Conservation (phyloP, 768 basidiomycete species). For the Mycena galopus region DNA sequence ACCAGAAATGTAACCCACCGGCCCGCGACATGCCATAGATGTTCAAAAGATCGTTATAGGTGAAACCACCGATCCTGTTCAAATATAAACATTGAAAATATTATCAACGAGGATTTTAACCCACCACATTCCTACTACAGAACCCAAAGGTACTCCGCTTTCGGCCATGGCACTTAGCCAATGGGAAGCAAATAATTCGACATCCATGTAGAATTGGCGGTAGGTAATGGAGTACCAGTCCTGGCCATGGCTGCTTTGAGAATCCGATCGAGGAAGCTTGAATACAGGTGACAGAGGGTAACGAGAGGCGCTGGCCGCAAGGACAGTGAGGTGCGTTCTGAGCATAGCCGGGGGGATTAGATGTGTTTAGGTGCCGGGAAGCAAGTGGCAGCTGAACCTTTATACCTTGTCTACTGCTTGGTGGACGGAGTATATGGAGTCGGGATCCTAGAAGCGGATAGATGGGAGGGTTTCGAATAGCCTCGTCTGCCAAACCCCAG, state of each 20-base stretch:
- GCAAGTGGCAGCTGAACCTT: conserved; percentile 34
- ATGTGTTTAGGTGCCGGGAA: conserved; percentile 37
- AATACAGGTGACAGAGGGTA: conserved; percentile 64
- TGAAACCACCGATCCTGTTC: conserved; percentile 72
- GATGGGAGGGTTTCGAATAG: conserved; percentile 49
- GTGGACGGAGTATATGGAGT: conserved; percentile 36
- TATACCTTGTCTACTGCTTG: conserved; percentile 37
- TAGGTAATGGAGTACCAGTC: conserved; percentile 65
- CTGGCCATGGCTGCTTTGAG: conserved; percentile 43
- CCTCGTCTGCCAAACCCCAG: conserved; percentile 47
- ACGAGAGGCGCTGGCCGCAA: conserved; percentile 60
- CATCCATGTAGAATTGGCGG: conserved; percentile 64
- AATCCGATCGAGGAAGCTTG: conserved; percentile 61
- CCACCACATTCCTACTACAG: conserved; percentile 75
- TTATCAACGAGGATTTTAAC: conserved; percentile 36
- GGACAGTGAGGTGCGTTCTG: conserved; percentile 66
- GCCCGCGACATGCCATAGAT: conserved; percentile 75
- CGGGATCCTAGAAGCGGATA: conserved; percentile 41
- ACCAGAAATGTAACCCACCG: conserved; percentile 37
- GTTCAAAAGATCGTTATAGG: conserved; percentile 71
- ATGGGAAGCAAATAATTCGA: conserved; percentile 67
- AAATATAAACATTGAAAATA: conserved; percentile 29
- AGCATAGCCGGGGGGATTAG: conserved; percentile 41
- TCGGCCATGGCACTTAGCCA: conserved; percentile 61
- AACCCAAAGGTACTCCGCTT: conserved; percentile 56